phyloP scores from a whole-genome alignment of 1,284 basidiomycete genomes.

The Moesziomyces antarcticus region DNA sequence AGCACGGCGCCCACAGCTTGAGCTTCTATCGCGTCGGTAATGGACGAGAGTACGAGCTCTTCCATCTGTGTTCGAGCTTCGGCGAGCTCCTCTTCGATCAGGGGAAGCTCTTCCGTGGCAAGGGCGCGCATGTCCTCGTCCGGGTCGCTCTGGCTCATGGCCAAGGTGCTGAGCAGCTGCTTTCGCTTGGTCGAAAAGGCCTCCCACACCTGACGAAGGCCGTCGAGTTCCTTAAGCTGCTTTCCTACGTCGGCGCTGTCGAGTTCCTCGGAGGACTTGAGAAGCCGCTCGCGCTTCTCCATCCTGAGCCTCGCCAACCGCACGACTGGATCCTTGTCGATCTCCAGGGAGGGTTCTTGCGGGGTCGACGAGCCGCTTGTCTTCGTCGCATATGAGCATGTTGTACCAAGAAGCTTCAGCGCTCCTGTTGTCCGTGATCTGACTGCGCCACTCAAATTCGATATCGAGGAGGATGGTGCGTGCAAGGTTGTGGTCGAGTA shows the following conservation, averaged over 20 bases:
- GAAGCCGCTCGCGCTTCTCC: slow-evolving; percentile 34
- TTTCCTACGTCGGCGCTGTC: slow-evolving; percentile 32
- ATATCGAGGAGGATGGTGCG: too few relatives aligned
- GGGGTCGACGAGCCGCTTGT: not conserved
- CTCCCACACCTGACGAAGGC: slow-evolving; percentile 72
- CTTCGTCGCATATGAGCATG: slow-evolving; percentile 12
- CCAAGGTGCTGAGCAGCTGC: slow-evolving; percentile 68
- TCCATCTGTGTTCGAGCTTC: slow-evolving; percentile 74
- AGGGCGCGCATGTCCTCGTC: slow-evolving; percentile 82
- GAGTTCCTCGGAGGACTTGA: slow-evolving; percentile 8
- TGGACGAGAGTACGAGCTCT: slow-evolving; percentile 75
- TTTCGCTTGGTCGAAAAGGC: slow-evolving; percentile 71
- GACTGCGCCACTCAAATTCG: too few relatives aligned
- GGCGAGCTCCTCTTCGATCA: slow-evolving; percentile 72
- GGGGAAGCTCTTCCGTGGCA: slow-evolving; percentile 77
- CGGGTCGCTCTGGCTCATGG: slow-evolving; percentile 40
- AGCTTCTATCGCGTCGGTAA: slow-evolving; percentile 72
- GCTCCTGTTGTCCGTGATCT: not conserved
- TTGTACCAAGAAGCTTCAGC: not conserved
- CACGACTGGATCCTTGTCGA: slow-evolving; percentile 37
- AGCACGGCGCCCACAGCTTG: slow-evolving; percentile 80
- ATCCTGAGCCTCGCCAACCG: slow-evolving; percentile 41
- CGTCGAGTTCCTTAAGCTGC: slow-evolving; percentile 72
- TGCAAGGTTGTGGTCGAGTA: too few relatives aligned
- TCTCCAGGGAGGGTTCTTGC: slow-evolving; percentile 13